Conservation (phyloP, 2,329 filamentous ascomycete genomes). For the Arthroderma sp. region DNA sequence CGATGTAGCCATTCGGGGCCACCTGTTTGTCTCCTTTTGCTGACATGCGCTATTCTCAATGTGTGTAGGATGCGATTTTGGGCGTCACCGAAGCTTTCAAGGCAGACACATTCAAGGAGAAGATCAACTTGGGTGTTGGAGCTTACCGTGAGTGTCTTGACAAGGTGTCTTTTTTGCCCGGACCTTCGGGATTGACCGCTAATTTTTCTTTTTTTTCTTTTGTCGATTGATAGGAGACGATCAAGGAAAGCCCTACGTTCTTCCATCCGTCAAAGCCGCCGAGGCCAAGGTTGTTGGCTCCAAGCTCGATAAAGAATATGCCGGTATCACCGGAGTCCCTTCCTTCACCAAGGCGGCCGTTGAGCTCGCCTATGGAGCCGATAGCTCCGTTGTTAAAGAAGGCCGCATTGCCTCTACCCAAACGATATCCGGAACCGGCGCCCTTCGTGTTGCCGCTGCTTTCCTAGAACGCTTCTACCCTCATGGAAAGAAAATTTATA, state of each 20-base stretch:
- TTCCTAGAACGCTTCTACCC: conserved; percentile 90
- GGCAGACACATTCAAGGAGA: conserved; percentile 81
- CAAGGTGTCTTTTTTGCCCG: background rate
- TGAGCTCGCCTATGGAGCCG: conserved; percentile 74
- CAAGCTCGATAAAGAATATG: conserved; percentile 90
- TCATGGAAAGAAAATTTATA: conserved; percentile 86
- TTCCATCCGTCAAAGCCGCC: conserved; percentile 79
- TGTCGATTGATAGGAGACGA: conserved; percentile 50
- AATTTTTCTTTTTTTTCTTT: background rate
- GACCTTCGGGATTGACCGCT: background rate
- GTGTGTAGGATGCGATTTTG: conserved; percentile 31
- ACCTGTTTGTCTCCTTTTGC: conserved; percentile 15
- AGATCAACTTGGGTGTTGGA: conserved; percentile 97
- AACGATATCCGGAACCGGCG: conserved; percentile 95
- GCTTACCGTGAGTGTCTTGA: conserved; percentile 58
- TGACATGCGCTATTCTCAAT: conserved; percentile 5
- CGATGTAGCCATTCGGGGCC: background rate
- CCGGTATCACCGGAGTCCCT: conserved; percentile 90
- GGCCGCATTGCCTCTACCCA: conserved; percentile 82
- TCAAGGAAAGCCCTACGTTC: conserved; percentile 93
- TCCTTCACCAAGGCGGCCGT: conserved; percentile 89
- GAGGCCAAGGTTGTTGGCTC: conserved; percentile 73
- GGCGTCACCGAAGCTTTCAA: conserved; percentile 94
- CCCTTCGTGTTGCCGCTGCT: conserved; percentile 82
- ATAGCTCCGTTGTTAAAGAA: conserved; percentile 60